phyloP scores from a whole-genome alignment of 768 basidiomycete species.

The Megacollybia marginata region DNA sequence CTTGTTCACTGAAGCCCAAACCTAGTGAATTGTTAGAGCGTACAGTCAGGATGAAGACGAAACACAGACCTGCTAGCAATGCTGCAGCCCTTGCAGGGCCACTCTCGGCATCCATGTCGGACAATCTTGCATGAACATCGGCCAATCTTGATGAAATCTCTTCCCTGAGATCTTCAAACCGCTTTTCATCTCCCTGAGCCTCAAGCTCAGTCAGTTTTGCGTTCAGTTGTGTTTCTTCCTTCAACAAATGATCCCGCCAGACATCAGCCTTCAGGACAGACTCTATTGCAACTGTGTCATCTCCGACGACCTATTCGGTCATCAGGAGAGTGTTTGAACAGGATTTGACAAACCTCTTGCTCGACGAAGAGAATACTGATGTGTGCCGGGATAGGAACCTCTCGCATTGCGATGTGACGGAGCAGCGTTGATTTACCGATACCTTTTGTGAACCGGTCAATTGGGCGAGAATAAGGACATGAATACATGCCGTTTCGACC shows the following conservation, averaged over 20 bases:
- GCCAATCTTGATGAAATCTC: slow-evolving; percentile 75
- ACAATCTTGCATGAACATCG: slow-evolving; percentile 82
- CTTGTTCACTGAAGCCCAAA: slow-evolving; percentile 84
- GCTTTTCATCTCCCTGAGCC: slow-evolving; percentile 65
- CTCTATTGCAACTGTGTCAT: slow-evolving; percentile 86
- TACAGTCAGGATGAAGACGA: neutral
- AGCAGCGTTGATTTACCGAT: slow-evolving; percentile 96
- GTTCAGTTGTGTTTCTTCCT: slow-evolving; percentile 77
- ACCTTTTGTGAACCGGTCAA: slow-evolving; percentile 31
- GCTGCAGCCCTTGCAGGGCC: slow-evolving; percentile 92
- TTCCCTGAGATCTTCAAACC: slow-evolving; percentile 79
- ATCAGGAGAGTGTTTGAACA: neutral
- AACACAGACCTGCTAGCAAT: slow-evolving; percentile 65
- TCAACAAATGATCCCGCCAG: slow-evolving; percentile 89
- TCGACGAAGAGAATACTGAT: slow-evolving; percentile 98
- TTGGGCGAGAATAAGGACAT: neutral
- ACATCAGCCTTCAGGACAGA: slow-evolving; percentile 99
- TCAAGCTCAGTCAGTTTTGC: slow-evolving; percentile 67
- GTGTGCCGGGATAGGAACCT: slow-evolving; percentile 88
- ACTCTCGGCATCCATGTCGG: slow-evolving; percentile 98
- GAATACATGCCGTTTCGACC: slow-evolving; percentile 66
- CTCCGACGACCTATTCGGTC: slow-evolving; percentile 68
- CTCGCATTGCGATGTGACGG: slow-evolving; percentile 90
- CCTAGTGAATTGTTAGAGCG: slow-evolving; percentile 33
- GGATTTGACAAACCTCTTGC: slow-evolving; percentile 64